Percentiles rank a stretch among this genome's conserved stretches.
These are phyloP conservation scores for Eimeria sp. DNA, from an alignment of 169 alveolate genomes.

Conservation along the genomic window DNA sequence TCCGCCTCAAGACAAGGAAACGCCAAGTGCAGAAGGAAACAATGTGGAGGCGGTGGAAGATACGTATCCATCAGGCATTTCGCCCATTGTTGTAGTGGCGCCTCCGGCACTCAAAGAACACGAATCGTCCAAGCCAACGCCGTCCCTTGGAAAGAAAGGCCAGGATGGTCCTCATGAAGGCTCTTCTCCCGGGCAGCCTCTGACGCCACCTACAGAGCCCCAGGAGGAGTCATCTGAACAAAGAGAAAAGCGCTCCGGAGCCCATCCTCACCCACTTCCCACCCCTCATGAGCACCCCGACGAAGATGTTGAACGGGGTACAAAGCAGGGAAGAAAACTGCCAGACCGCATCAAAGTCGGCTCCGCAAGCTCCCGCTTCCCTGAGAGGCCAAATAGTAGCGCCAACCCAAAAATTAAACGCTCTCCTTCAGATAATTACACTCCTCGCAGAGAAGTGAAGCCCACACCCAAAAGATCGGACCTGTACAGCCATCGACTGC, in stretches of 20 bases:
- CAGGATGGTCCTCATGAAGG: background rate
- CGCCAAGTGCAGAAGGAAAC: background rate
- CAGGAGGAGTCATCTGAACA: background rate
- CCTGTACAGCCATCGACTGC: constrained; percentile 30
- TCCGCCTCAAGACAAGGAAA: background rate
- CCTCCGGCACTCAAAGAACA: background rate
- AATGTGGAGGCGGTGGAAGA: background rate
- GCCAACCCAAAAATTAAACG: background rate
- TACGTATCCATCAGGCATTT: background rate
- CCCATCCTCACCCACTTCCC: background rate
- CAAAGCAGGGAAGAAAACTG: background rate
- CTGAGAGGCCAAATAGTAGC: background rate
- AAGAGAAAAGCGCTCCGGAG: background rate
- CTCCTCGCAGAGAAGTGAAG: background rate
- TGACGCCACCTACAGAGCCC: background rate
- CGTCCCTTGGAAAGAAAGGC: background rate
- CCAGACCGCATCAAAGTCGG: constrained; percentile 7
- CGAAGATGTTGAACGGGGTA: background rate
- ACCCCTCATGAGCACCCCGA: background rate
- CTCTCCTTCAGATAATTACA: background rate
- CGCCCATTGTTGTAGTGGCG: background rate
- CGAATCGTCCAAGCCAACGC: background rate
- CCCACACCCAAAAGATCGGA: background rate
- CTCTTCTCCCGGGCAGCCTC: background rate
- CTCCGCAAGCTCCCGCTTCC: background rate